A percentile compares a stretch with the other conserved stretches of the same genome.
phyloP scores from a whole-genome alignment of 2,329 filamentous ascomycete genomes.

The Cytospora chrysosperma region DNA sequence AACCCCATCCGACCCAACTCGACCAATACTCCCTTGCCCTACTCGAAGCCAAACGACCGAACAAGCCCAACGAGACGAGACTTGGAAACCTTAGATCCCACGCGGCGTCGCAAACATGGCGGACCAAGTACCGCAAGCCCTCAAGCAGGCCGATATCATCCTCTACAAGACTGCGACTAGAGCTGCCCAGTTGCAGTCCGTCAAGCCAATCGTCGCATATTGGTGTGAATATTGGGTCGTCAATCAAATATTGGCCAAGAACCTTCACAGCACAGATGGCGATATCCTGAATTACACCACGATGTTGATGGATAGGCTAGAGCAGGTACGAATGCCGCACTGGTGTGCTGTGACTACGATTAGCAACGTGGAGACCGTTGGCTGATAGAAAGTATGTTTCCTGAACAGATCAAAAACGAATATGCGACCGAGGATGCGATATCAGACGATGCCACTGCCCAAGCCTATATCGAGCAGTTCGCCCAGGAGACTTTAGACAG shows the following conservation, averaged over 20 bases:
- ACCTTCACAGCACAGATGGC: conserved; percentile 74
- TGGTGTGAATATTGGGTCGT: conserved; percentile 98
- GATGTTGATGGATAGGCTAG: conserved; percentile 85
- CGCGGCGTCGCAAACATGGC: conserved; percentile 60
- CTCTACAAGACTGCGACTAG: conserved; percentile 72
- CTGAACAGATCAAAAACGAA: conserved; percentile 63
- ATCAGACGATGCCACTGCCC: conserved; percentile 78
- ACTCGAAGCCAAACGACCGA: background rate
- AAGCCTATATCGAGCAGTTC: conserved; percentile 93
- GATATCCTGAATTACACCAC: conserved; percentile 81
- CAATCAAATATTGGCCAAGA: conserved; percentile 81
- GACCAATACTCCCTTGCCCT: background rate
- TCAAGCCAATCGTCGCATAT: conserved; percentile 87
- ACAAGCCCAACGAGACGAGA: background rate
- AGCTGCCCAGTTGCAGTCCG: conserved; percentile 77
- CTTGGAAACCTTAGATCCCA: background rate
- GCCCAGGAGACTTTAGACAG: conserved; percentile 83
- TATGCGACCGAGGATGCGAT: conserved; percentile 80
- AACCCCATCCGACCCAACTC: background rate
- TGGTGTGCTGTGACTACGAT: background rate
- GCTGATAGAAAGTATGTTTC: conserved; percentile 14
- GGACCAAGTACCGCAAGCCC: conserved; percentile 63
- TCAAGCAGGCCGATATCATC: conserved; percentile 79
- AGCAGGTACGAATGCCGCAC: conserved; percentile 55
- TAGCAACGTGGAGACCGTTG: background rate